Base-by-base conservation (phyloP, 768 basidiomycete genomes). In the Phanerodontia chrysosporium region DNA sequence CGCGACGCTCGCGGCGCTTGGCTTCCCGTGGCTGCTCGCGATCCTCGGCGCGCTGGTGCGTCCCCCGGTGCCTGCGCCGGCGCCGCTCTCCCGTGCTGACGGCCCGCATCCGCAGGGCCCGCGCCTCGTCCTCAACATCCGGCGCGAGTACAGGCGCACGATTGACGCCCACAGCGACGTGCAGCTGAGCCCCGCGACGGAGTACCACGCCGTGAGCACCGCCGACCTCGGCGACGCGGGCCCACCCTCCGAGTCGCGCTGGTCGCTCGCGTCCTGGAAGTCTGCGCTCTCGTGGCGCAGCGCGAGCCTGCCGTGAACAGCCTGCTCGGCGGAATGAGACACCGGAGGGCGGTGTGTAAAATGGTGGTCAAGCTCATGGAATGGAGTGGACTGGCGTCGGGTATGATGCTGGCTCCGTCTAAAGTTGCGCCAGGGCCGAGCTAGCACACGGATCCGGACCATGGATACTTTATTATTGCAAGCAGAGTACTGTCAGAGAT, bases 1-100 rank as follows among this genome's bases (percentile, higher is more conserved):
- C n/a, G 39, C 54, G 22, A 59, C 58, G 29, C 36, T 63, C 6
- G 49, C 62, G 10, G 49, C 51, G 18, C 16, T 59, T 18, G 62
- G 62, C 16, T 59, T 63, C 22, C 62, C 62, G 58, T 63, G 58
- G 55, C 51, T 63, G 4, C 46, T 63, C 10, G 62, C 59, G 10
- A 53, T 58, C 5, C 39, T 63, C 21, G 62, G 62, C 13, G 13
- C 55, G n/a, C 48, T 57, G 27, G 62, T 63, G 53, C 13, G 58
- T 54, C 5, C 16, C 25, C 45, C 7, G 7, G 10, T 25, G 32
- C 39, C 22, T 45, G 9, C 12, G 13, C 9, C 5, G 18, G 16
- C 36, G 18, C 35, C 36, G 7, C 21, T 24, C 21, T 10, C 25
- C 22, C n/a, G 1, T 30, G 13, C 46, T 62, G 12, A 57, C 22